These are phyloP conservation scores for Microascus cirrosus DNA, from an alignment of 2,329 filamentous ascomycete genomes.

Conservation along the genomic window DNA sequence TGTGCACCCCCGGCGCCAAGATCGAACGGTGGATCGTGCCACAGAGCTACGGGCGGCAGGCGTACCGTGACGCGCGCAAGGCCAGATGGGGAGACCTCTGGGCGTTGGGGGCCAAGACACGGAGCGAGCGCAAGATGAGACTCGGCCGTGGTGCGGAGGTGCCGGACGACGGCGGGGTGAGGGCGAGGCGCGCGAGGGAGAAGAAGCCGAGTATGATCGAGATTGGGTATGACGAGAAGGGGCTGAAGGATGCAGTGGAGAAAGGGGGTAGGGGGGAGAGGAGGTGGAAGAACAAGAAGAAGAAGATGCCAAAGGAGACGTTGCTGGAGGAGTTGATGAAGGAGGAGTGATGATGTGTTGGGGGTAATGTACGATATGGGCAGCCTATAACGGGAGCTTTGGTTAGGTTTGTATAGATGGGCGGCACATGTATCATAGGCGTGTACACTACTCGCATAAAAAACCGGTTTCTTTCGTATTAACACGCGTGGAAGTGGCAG, in stretches of 20 bases:
- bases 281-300: slow-evolving; percentile 5
- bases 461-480: slow-evolving; percentile 22
- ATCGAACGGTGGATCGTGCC: slow-evolving; percentile 94
- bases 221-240: slow-evolving; percentile 8
- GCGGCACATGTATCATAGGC: not conserved
- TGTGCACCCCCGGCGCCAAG: slow-evolving; percentile 76
- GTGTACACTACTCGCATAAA: not conserved
- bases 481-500: not conserved
- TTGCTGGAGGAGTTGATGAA: slow-evolving; percentile 5
- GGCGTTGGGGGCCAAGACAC: slow-evolving; percentile 88
- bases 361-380: not conserved
- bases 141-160: slow-evolving; percentile 36
- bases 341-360: not conserved
- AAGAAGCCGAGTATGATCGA: slow-evolving; percentile 24
- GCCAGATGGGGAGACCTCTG: slow-evolving; percentile 86
- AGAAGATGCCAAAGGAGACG: slow-evolving; percentile 5
- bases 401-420: not conserved
- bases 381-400: not conserved
- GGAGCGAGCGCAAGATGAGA: slow-evolving; percentile 49
- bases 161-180: slow-evolving; percentile 33
- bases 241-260: slow-evolving; percentile 17
- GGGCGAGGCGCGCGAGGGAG: slow-evolving; percentile 20
- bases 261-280: slow-evolving; percentile 3
- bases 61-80: slow-evolving; percentile 89
- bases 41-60: slow-evolving; percentile 65